Conservation (phyloP, 148 eudicot species). For the Heliosperma pusillum region DNA sequence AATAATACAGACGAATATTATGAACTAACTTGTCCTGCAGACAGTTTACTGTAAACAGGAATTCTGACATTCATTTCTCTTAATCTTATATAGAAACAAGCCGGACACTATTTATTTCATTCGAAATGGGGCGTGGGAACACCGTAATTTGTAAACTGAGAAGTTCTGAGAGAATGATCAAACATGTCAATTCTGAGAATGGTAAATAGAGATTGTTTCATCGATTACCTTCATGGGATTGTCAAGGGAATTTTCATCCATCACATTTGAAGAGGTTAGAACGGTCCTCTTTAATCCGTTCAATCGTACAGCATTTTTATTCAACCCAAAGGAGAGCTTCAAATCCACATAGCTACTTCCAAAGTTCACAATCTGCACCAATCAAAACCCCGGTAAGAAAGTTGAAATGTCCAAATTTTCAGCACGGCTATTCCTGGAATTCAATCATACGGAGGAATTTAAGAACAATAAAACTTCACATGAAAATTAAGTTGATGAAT, state of each 20-base stretch:
- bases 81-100: neutral
- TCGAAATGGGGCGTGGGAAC: neutral
- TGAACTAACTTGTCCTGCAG: neutral
- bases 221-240: slow-evolving; percentile 70
- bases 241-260: slow-evolving; percentile 84
- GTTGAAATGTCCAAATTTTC: neutral
- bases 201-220: neutral
- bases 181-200: neutral
- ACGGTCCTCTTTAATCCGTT: slow-evolving; percentile 47
- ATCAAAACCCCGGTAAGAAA: neutral
- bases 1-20: no score
- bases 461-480: neutral
- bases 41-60: neutral
- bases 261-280: slow-evolving; percentile 56
- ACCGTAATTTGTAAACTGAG: neutral
- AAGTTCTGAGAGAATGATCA: neutral
- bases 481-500: neutral
- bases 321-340: slow-evolving; percentile 47
- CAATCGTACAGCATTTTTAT: slow-evolving; percentile 28
- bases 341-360: slow-evolving; percentile 50
- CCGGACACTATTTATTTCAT: neutral
- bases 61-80: neutral
- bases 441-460: neutral
- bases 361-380: slow-evolving; percentile 69
- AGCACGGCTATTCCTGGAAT: neutral